Conservation (phyloP, 2,329 filamentous ascomycete species). For the Alternaria burnsii region DNA sequence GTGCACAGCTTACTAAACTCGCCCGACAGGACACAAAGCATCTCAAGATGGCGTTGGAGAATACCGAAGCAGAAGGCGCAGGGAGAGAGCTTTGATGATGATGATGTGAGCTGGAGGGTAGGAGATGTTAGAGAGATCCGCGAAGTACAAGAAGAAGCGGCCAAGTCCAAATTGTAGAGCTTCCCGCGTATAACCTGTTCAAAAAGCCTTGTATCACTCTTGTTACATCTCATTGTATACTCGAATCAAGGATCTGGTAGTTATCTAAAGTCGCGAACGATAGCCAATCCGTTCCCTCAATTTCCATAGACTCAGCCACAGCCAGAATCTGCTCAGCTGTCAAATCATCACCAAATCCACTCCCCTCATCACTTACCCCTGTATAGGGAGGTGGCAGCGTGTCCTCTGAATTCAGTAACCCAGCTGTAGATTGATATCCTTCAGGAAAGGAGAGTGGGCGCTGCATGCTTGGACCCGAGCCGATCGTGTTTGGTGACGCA, state of each 20-base stretch:
- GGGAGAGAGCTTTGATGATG: slow-evolving; percentile 54
- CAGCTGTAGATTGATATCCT: neutral
- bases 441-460: neutral
- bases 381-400: slow-evolving; percentile 24
- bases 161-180: slow-evolving; percentile 29
- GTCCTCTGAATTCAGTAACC: slow-evolving; percentile 3
- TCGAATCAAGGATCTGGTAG: slow-evolving; percentile 31
- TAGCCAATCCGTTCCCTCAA: slow-evolving; percentile 57
- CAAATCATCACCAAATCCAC: slow-evolving; percentile 49
- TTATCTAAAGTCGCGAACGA: slow-evolving; percentile 58
- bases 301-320: slow-evolving; percentile 59
- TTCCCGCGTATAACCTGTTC: neutral
- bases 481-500: neutral
- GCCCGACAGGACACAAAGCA: slow-evolving; percentile 53
- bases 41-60: slow-evolving; percentile 64
- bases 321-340: slow-evolving; percentile 59
- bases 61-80: slow-evolving; percentile 30
- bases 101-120: slow-evolving; percentile 60
- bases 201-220: neutral
- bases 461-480: neutral
- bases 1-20: slow-evolving; percentile 58
- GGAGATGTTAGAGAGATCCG: slow-evolving; percentile 44
- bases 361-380: slow-evolving; percentile 33
- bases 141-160: slow-evolving; percentile 23
- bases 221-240: neutral